Evolutionary conservation across 805 yeast species (phyloP).

Genomic region (Scheffersomyces coipomensis): DNA sequence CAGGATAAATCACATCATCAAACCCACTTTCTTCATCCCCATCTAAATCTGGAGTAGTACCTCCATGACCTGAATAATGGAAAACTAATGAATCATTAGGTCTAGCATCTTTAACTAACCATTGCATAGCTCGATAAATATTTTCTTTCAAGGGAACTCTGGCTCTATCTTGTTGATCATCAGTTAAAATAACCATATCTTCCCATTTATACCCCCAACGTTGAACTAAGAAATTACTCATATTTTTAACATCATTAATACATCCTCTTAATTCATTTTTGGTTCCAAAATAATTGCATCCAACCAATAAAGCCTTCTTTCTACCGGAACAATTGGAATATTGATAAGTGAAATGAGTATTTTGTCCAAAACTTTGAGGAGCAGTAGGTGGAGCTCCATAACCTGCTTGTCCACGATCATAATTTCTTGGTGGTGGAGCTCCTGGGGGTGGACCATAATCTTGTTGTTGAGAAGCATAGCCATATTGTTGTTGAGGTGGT

Average conservation of each 20-base stretch:
- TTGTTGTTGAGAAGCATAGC: too few relatives aligned
- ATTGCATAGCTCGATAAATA: slow-evolving; percentile 37
- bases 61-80: slow-evolving; percentile 43
- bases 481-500: slow-evolving; percentile 12
- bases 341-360: slow-evolving; percentile 33
- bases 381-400: slow-evolving; percentile 22
- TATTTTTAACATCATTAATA: slow-evolving; percentile 38
- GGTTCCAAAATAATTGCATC: slow-evolving; percentile 33
- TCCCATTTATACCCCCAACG: slow-evolving; percentile 33
- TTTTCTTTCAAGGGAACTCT: slow-evolving; percentile 34
- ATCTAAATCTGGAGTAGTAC: slow-evolving; percentile 31
- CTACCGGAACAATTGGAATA: slow-evolving; percentile 38
- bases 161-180: slow-evolving; percentile 29
- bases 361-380: slow-evolving; percentile 37
- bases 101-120: slow-evolving; percentile 36
- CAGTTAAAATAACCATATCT: slow-evolving; percentile 38
- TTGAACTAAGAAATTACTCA: slow-evolving; percentile 28
- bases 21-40: slow-evolving; percentile 38
- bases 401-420: slow-evolving; percentile 7
- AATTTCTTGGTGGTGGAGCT: slow-evolving; percentile 10
- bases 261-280: slow-evolving; percentile 33
- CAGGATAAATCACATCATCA: slow-evolving; percentile 37
- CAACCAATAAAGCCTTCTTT: slow-evolving; percentile 36
- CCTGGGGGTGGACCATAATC: slow-evolving; percentile 13
- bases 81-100: slow-evolving; percentile 40